Evolutionary conservation across 352 stramenopile species (phyloP).

Genomic region (Phytophthora hibernalis): DNA sequence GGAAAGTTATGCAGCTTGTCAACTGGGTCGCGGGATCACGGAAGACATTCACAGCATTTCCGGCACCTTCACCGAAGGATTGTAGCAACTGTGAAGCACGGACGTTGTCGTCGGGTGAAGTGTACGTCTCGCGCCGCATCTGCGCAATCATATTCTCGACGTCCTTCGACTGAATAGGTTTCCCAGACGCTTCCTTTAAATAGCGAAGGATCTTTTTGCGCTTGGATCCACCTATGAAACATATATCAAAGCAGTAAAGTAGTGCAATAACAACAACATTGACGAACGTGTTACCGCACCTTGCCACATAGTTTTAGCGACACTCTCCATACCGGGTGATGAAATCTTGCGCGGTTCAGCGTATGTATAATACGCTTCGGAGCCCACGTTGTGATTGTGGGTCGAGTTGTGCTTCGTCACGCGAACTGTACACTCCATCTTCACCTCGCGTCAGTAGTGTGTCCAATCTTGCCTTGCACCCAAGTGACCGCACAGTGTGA

Average conservation of each 20-base stretch:
- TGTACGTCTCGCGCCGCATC: constrained; percentile 7
- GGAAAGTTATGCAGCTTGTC: constrained; percentile 16
- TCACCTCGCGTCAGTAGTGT: neutral
- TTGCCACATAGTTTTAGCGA: constrained; percentile 1
- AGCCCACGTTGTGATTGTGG: constrained; percentile 1
- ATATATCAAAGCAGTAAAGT: neutral
- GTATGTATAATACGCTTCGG: neutral
- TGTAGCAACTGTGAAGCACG: neutral
- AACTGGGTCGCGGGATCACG: neutral
- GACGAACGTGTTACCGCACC: neutral
- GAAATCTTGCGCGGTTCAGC: neutral
- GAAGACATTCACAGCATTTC: constrained; percentile 16
- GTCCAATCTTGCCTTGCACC: neutral
- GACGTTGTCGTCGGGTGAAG: constrained; percentile 8
- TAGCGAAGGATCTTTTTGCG: constrained; percentile 10
- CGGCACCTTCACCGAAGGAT: constrained; percentile 19
- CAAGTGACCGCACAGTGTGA: neutral
- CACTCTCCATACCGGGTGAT: neutral
- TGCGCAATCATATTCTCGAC: constrained; percentile 18
- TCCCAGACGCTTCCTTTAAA: constrained; percentile 4
- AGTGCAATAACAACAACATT: too few species aligned
- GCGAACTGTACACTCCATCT: neutral
- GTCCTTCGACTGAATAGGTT: constrained; percentile 15
- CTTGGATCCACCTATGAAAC: constrained; percentile 10
- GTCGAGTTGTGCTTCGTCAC: neutral